These are phyloP conservation scores for Lonicera japonica DNA, from an alignment of 129 eudicot species.

Conservation along the genomic window DNA sequence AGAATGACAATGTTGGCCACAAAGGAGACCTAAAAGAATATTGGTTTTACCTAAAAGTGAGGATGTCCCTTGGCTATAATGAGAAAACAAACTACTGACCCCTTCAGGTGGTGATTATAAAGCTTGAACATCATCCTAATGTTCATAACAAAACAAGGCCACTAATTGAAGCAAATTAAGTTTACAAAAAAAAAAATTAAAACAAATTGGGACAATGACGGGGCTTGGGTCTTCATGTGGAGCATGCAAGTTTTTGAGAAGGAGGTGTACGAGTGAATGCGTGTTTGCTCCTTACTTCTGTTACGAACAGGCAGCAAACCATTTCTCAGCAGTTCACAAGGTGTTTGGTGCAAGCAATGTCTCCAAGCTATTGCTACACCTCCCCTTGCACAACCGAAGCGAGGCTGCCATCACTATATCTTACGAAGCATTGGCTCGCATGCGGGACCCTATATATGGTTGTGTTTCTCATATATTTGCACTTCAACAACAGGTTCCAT, in stretches of 20 bases:
- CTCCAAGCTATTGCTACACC: constrained; percentile 53
- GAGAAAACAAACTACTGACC: constrained; percentile 13
- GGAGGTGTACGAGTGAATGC: constrained; percentile 67
- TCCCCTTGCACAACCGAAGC: constrained; percentile 53
- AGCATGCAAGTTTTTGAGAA: constrained; percentile 87
- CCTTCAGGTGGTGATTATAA: constrained; percentile 32
- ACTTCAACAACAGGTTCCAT: constrained; percentile 66
- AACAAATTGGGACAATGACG: constrained; percentile 40
- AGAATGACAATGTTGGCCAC: constrained; percentile 62
- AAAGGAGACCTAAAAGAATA: constrained; percentile 65
- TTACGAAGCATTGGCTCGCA: constrained; percentile 81
- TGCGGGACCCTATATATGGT: constrained; percentile 78
- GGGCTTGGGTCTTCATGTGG: constrained; percentile 80
- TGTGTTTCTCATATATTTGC: constrained; percentile 77
- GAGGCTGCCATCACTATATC: constrained; percentile 70
- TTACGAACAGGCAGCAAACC: constrained; percentile 51
- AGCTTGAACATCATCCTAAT: constrained; percentile 13
- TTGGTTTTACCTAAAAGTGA: constrained; percentile 33
- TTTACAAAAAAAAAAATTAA: background rate
- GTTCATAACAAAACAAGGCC: constrained; percentile 2
- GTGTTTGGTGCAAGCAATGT: constrained; percentile 94
- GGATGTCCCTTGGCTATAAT: constrained; percentile 20
- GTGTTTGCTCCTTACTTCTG: constrained; percentile 69
- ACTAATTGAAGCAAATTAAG: background rate
- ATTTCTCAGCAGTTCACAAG: constrained; percentile 80